Evolutionary conservation across 805 yeast genomes (phyloP).

Genomic region (Metschnikowia santaceciliae): DNA sequence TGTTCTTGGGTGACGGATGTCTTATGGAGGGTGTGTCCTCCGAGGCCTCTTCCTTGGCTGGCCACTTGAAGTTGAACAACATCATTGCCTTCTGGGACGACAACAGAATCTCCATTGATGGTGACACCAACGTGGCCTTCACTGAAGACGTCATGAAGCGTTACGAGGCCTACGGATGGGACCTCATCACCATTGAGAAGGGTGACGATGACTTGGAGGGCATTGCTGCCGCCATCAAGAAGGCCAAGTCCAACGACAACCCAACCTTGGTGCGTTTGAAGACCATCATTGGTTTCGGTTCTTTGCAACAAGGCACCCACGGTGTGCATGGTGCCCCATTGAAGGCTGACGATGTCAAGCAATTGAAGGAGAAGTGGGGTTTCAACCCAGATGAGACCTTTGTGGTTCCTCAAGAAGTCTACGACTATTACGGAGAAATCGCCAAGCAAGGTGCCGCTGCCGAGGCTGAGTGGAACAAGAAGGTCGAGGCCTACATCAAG

Average conservation of each 20-base stretch:
- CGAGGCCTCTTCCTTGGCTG: constrained; percentile 93
- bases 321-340: constrained; percentile 96
- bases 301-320: constrained; percentile 78
- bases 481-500: constrained; percentile 56
- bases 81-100: constrained; percentile 95
- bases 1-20: constrained; percentile 95
- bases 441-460: constrained; percentile 59
- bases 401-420: constrained; percentile 78
- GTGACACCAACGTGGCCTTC: constrained; percentile 83
- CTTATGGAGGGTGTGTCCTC: constrained; percentile 96
- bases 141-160: constrained; percentile 87
- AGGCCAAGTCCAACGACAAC: constrained; percentile 79
- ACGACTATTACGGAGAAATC: constrained; percentile 58
- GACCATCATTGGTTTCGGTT: constrained; percentile 95
- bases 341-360: constrained; percentile 87
- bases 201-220: constrained; percentile 78
- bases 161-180: constrained; percentile 94
- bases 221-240: constrained; percentile 68
- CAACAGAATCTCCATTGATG: constrained; percentile 95
- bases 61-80: constrained; percentile 90
- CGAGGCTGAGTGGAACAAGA: constrained; percentile 71
- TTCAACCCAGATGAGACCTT: constrained; percentile 83
- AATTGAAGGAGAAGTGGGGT: constrained; percentile 78
- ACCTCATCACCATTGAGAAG: constrained; percentile 67
- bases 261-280: constrained; percentile 86